Evolutionary conservation across 2,329 filamentous ascomycete genomes (phyloP).

Genomic region (Ophiostoma ulmi): DNA sequence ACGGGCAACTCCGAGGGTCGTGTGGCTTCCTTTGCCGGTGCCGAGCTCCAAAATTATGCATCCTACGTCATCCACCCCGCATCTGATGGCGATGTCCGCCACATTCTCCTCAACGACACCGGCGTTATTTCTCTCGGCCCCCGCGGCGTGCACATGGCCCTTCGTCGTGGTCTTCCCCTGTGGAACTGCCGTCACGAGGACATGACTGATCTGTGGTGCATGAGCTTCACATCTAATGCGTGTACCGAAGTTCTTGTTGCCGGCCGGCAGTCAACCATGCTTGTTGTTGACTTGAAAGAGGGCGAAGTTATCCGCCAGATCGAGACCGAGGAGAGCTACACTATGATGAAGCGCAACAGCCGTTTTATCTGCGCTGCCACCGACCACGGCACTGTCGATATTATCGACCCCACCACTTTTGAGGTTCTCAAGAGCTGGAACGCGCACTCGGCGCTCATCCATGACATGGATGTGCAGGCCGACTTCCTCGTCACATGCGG

Average conservation of each 20-base stretch:
- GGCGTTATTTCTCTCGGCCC: constrained; percentile 82
- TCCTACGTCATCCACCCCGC: constrained; percentile 75
- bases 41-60: constrained; percentile 81
- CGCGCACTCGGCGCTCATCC: constrained; percentile 81
- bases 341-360: constrained; percentile 76
- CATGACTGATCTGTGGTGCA: constrained; percentile 85
- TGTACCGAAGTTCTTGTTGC: constrained; percentile 80
- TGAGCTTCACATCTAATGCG: constrained; percentile 88
- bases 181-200: constrained; percentile 69
- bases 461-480: constrained; percentile 94
- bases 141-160: constrained; percentile 82
- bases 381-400: constrained; percentile 72
- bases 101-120: constrained; percentile 85
- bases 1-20: constrained; percentile 63
- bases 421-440: constrained; percentile 81
- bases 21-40: constrained; percentile 80
- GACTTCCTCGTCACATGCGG: constrained; percentile 95
- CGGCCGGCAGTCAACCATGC: constrained; percentile 80
- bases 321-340: constrained; percentile 68
- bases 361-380: constrained; percentile 92
- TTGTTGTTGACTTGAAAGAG: constrained; percentile 65
- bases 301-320: constrained; percentile 56
- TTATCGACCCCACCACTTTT: constrained; percentile 75
- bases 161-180: constrained; percentile 71
- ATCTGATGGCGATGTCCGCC: constrained; percentile 72